These are phyloP conservation scores for Arachnomyces sp. DNA, from an alignment of 2,329 filamentous ascomycete species.

Conservation along the genomic window DNA sequence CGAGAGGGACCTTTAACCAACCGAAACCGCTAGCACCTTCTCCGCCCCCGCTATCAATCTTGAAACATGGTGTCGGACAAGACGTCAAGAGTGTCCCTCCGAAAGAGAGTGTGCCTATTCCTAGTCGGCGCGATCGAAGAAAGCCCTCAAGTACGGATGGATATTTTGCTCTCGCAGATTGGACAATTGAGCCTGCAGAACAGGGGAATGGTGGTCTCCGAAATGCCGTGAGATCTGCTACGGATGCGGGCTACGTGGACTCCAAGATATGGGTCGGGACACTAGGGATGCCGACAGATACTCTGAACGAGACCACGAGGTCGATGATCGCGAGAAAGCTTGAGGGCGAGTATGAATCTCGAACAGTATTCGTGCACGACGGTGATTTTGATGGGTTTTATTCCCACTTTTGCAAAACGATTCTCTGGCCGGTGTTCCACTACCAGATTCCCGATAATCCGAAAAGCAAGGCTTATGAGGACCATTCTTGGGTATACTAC, in stretches of 20 bases:
- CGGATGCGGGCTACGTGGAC: constrained; percentile 57
- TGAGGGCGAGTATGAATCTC: constrained; percentile 69
- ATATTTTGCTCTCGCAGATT: constrained; percentile 67
- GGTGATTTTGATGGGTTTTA: constrained; percentile 94
- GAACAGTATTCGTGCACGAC: constrained; percentile 79
- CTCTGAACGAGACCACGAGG: constrained; percentile 64
- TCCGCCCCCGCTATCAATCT: constrained; percentile 65
- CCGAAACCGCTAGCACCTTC: constrained; percentile 66
- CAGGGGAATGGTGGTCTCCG: constrained; percentile 88
- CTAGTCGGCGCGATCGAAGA: constrained; percentile 9
- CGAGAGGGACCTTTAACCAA: constrained; percentile 58
- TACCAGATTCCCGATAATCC: constrained; percentile 97
- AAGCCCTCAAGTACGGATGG: constrained; percentile 49
- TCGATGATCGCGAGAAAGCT: constrained; percentile 75
- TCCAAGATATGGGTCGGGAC: constrained; percentile 89
- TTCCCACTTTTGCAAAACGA: constrained; percentile 92
- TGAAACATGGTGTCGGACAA: constrained; percentile 49
- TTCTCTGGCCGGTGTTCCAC: constrained; percentile 95
- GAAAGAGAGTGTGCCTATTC: constrained; percentile 11
- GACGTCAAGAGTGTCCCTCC: constrained; percentile 8
- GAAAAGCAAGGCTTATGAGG: constrained; percentile 95
- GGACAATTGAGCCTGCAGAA: constrained; percentile 74
- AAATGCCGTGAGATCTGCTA: constrained; percentile 75
- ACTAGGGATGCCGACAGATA: constrained; percentile 87
- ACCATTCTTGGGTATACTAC: constrained; percentile 95